Base-by-base conservation (phyloP, 306 rosid genomes). In the Carpinus fangiana region DNA sequence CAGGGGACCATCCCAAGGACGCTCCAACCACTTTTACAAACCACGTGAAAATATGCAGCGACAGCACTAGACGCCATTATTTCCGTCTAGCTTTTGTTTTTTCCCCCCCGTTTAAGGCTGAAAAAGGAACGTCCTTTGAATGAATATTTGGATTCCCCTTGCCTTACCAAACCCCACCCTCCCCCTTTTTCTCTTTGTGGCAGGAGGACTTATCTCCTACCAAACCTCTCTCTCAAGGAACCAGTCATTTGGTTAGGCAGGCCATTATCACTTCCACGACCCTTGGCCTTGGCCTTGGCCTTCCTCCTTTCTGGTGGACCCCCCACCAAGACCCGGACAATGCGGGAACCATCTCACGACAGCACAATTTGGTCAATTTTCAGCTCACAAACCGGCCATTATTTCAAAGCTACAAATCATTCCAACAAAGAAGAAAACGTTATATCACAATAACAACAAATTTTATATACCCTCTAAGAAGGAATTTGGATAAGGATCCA, bases 51-150 rank as follows among this genome's bases (percentile, higher is more conserved):
- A 18, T 45, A 80, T 62, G 70, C 74, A 12, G 8, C 11, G 17
- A 23, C 10, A 17, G 23, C 68, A 51, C 28, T 18, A 4, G 14
- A n/a, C 7, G 64, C 70, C 17, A 60, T 79, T 14, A 59, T 59
- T 43, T 17, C 59, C 50, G 9, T 61, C 55, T 23, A 47, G 21
- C 12, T 14, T 70, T 17, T 14, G 20, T 18, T 38, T 2, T 17
- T 80, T n/a, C n/a, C n/a, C 68, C 17, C 79, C 77, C 87, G 86
- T 79, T 70, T 83, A 85, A 89, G 90, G 93, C 90, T 86, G 95
- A 84, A 89, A 41, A 80, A 85, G 78, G 36, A 43, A 78, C 65
- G 79, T 64, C 73, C 77, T 68, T 66, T 69, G 48, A 14, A 79
- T 79, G 79, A 78, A 89, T 84, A 82, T 86, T 31, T 31, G 34